phyloP scores from a whole-genome alignment of 2,329 filamentous ascomycete genomes.

The Ascochyta fabae region DNA sequence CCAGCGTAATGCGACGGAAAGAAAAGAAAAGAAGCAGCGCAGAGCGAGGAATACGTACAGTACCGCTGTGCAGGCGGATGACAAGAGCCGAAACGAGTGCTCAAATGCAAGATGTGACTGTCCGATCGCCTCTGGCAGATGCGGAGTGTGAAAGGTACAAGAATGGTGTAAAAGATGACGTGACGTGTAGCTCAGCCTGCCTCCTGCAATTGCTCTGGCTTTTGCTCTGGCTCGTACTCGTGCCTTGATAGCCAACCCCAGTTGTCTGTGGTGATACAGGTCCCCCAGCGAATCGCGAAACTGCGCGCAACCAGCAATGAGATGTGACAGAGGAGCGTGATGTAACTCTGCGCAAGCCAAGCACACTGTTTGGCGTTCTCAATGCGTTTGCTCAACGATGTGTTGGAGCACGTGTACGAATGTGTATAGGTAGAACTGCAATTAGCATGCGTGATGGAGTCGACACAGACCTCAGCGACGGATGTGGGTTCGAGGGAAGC shows the following conservation, averaged over 20 bases:
- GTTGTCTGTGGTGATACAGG: slow-evolving; percentile 35
- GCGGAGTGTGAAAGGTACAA: slow-evolving; percentile 47
- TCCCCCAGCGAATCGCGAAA: slow-evolving; percentile 30
- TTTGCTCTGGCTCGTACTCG: neutral
- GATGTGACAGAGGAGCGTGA: slow-evolving; percentile 25
- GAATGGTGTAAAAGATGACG: slow-evolving; percentile 37
- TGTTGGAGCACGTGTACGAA: slow-evolving; percentile 2
- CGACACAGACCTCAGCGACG: slow-evolving; percentile 1
- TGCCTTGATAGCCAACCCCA: slow-evolving; percentile 26
- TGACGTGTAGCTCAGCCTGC: slow-evolving; percentile 38
- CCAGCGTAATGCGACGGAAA: slow-evolving; percentile 18
- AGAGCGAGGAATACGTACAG: slow-evolving; percentile 51
- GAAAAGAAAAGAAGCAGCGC: slow-evolving; percentile 29
- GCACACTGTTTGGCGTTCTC: slow-evolving; percentile 19
- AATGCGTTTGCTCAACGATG: neutral
- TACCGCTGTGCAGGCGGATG: slow-evolving; percentile 42
- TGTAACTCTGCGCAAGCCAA: slow-evolving; percentile 15
- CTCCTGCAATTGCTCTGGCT: slow-evolving; percentile 31
- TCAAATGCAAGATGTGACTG: slow-evolving; percentile 39
- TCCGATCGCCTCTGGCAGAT: slow-evolving; percentile 52
- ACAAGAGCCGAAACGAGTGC: slow-evolving; percentile 43
- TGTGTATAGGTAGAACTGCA: neutral
- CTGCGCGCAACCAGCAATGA: slow-evolving; percentile 32
- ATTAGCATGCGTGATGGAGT: neutral
- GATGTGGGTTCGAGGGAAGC: slow-evolving; percentile 17